Evolutionary conservation across 2,329 filamentous ascomycete genomes (phyloP).

Genomic region (Cladophialophora psammophila): DNA sequence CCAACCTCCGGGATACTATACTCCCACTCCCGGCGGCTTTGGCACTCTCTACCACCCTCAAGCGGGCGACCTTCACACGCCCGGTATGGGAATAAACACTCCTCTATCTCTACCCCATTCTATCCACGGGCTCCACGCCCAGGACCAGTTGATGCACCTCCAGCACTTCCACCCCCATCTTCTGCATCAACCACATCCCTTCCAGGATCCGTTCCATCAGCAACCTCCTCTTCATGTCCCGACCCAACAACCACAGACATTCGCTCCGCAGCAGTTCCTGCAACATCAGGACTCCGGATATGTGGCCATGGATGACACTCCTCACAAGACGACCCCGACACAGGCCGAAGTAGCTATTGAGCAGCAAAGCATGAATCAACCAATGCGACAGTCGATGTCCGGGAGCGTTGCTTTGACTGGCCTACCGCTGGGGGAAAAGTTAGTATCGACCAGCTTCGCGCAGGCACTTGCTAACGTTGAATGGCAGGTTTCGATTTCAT

Average conservation of each 20-base stretch:
- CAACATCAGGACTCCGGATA: constrained; percentile 78
- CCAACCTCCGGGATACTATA: constrained; percentile 84
- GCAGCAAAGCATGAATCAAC: constrained; percentile 40
- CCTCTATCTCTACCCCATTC: constrained; percentile 79
- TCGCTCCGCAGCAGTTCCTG: constrained; percentile 66
- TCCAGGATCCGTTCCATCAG: constrained; percentile 36
- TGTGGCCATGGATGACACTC: constrained; percentile 74
- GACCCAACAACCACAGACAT: constrained; percentile 60
- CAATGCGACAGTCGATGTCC: constrained; percentile 44
- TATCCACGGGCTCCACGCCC: constrained; percentile 68
- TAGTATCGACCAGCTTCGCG: constrained; percentile 36
- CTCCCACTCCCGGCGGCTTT: constrained; percentile 81
- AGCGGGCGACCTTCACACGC: constrained; percentile 86
- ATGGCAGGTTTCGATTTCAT: constrained; percentile 78
- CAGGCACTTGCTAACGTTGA: constrained; percentile 37
- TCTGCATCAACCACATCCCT: constrained; percentile 41
- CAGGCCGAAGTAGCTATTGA: constrained; percentile 34
- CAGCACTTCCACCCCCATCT: constrained; percentile 69
- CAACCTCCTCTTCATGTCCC: constrained; percentile 33
- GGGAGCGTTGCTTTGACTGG: constrained; percentile 42
- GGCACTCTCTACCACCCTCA: constrained; percentile 83
- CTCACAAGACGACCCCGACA: constrained; percentile 59
- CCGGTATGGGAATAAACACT: constrained; percentile 75
- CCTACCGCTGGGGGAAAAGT: constrained; percentile 61
- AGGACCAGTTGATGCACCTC: constrained; percentile 68